Evolutionary conservation across 805 yeast genomes (phyloP).

Genomic region (Metschnikowia baotianmanensis): DNA sequence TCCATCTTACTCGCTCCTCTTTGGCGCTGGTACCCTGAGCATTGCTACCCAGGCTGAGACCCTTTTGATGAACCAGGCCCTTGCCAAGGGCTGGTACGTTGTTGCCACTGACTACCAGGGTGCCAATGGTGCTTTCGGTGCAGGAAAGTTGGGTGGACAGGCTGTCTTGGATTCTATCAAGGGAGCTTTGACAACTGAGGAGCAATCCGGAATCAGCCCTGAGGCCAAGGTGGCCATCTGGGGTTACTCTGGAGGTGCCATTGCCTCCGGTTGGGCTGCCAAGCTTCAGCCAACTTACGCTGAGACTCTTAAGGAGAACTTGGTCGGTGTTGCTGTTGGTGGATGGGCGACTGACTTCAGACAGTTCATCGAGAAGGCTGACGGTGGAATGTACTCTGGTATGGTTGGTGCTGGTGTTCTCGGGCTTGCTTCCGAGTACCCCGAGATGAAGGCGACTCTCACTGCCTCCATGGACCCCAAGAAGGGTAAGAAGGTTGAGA

Average conservation of each 20-base stretch:
- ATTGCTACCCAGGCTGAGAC: constrained; percentile 17
- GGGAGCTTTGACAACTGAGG: constrained; percentile 23
- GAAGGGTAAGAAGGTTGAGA: too few species aligned
- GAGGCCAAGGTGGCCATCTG: constrained; percentile 25
- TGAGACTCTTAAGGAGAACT: constrained; percentile 23
- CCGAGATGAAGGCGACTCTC: too few species aligned
- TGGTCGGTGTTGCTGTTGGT: constrained; percentile 35
- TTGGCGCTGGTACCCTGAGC: constrained; percentile 15
- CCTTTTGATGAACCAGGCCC: constrained; percentile 11
- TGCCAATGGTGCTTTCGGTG: constrained; percentile 29
- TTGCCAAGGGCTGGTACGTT: constrained; percentile 32
- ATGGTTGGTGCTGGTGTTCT: constrained; percentile 27
- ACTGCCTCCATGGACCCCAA: too few species aligned
- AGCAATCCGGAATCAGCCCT: constrained; percentile 19
- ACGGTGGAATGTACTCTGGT: constrained; percentile 29
- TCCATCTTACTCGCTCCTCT: constrained; percentile 20
- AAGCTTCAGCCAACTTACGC: constrained; percentile 36
- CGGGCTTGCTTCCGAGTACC: constrained; percentile 33
- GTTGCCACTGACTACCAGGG: constrained; percentile 38
- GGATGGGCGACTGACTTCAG: constrained; percentile 36
- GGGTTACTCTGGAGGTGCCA: constrained; percentile 42
- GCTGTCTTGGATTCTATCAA: constrained; percentile 30
- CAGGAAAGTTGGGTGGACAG: constrained; percentile 31
- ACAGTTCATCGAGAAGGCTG: constrained; percentile 23
- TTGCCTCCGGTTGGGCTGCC: constrained; percentile 40